Evolutionary conservation across 306 rosid genomes (phyloP), one percentile per base, ranked within the genome.

Genomic region (Crotalaria pallida): DNA sequence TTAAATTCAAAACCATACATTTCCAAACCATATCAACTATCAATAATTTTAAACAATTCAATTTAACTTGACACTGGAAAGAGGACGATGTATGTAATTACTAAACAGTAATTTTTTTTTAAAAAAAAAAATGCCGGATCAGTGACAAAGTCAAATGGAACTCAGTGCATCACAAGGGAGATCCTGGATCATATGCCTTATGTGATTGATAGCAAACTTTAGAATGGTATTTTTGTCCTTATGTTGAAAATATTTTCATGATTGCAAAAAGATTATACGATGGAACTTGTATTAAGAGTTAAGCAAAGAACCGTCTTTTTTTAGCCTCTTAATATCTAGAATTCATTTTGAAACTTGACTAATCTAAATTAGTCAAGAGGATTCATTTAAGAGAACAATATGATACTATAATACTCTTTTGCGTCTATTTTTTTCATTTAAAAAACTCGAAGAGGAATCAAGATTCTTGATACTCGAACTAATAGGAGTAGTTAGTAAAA

Each of bases 141-240:
- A 63, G 38, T 16, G 18, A 65, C 60, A 71, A 57, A 31, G 67
- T 58, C 61, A 77, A 8, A 53, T 29, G 66, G 43, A 77, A 78
- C 63, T 8, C 19, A 34, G 23, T 6, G 21, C 51, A 13, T 0
- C 24, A 41, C 1, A 52, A 64, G 58, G 58, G 34, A 31, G 48
- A 67, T 67, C 12, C 47, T 18, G 29, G 59, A n/a, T n/a, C n/a
- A n/a, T n/a, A n/a, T n/a, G 12, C 22, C 61, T 17, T 22, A 36
- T 7, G 26, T 52, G 51, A 11, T 52, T 1, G 9, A 31, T 16
- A 9, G 52, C 8, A 23, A 33, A n/a, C 33, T 12, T 11, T 44
- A 44, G 31, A 18, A 31, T 19, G 34, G 18, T 44, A 56, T n/a
- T 26, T 27, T 22, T 38, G 43, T 41, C 66, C 44, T 41, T 15